A percentile compares a stretch with the other conserved stretches of the same genome.
Evolutionary conservation across 139 green algal species (phyloP).

Genomic region (Chlorella vulgaris): DNA sequence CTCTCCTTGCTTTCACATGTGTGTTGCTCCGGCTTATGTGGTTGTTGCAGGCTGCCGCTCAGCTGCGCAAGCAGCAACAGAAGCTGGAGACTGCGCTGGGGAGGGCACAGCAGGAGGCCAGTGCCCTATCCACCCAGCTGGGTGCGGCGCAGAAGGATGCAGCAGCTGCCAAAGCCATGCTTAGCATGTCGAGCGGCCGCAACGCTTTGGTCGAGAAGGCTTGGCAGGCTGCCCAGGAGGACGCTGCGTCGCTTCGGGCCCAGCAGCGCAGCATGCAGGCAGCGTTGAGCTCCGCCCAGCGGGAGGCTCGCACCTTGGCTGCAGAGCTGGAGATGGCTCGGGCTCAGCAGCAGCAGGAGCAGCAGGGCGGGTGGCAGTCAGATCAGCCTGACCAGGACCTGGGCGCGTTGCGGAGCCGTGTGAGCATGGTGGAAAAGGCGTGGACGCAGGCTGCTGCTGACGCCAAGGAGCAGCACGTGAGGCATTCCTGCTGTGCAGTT

Average conservation of each 20-base stretch:
- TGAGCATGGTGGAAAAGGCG: background rate
- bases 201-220: slow-evolving; percentile 1
- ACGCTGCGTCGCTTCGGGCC: background rate
- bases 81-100: background rate
- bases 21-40: too few relatives aligned
- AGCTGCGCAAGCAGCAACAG: background rate
- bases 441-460: background rate
- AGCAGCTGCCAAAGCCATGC: background rate
- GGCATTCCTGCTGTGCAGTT: background rate
- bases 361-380: background rate
- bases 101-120: background rate
- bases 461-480: background rate
- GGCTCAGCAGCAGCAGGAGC: background rate
- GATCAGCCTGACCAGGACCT: background rate
- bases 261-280: background rate
- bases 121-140: background rate
- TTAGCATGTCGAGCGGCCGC: background rate
- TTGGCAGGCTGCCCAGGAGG: background rate
- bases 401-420: background rate
- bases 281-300: background rate
- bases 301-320: background rate
- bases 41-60: background rate
- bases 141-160: background rate
- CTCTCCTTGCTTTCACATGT: background rate
- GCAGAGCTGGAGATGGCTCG: background rate